phyloP scores from a whole-genome alignment of 2,329 filamentous ascomycete genomes.

The Arachnopeziza araneosa region DNA sequence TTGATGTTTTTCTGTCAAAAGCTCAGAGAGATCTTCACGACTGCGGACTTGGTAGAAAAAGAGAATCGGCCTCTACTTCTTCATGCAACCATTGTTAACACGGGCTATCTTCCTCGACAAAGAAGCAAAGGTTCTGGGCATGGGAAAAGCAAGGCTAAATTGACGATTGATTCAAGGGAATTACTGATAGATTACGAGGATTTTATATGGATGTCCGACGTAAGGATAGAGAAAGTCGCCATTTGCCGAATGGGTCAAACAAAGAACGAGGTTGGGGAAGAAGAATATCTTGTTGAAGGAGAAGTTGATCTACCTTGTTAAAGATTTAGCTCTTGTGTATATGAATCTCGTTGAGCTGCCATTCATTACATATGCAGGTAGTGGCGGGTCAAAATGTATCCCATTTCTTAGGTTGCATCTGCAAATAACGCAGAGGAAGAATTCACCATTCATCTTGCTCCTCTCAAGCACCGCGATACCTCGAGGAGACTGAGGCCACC shows the following conservation, averaged over 20 bases:
- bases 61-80: conserved; percentile 63
- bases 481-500: background rate
- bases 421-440: conserved; percentile 1
- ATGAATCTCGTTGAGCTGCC: background rate
- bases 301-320: conserved; percentile 19
- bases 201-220: conserved; percentile 64
- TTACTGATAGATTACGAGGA: conserved; percentile 56
- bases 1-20: conserved; percentile 52
- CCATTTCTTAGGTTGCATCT: background rate
- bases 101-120: conserved; percentile 56
- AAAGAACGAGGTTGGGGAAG: conserved; percentile 31
- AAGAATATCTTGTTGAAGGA: conserved; percentile 27
- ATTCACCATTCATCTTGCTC: background rate
- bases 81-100: conserved; percentile 84
- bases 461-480: background rate
- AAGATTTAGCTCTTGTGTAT: background rate
- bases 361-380: no score
- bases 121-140: conserved; percentile 31
- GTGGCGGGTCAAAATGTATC: background rate
- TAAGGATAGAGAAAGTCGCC: conserved; percentile 64
- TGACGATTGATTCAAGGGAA: conserved; percentile 47
- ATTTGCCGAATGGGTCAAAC: conserved; percentile 88
- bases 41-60: conserved; percentile 48
- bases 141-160: conserved; percentile 17
- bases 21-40: conserved; percentile 49